Evolutionary conservation across 1,139 yeast species (phyloP).

Genomic region (Meyerozyma elateridarum): DNA sequence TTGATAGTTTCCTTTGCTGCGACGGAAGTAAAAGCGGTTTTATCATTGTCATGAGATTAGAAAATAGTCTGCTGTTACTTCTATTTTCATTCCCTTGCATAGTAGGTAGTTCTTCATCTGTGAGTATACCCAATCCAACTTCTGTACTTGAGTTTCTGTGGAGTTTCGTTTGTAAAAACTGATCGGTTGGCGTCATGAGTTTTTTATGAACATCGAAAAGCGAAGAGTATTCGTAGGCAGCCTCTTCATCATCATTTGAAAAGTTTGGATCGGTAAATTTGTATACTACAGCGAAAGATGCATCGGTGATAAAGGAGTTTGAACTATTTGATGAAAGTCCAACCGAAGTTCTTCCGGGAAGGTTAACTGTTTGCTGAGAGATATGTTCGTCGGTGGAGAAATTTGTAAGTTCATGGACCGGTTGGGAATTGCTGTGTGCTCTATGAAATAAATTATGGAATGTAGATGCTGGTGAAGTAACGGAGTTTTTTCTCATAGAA

Average conservation of each 20-base stretch:
- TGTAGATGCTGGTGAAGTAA: slow-evolving; percentile 33
- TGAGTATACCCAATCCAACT: slow-evolving; percentile 21
- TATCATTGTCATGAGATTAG: slow-evolving; percentile 17
- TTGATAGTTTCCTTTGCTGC: slow-evolving; percentile 15
- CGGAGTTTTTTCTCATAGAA: slow-evolving; percentile 21
- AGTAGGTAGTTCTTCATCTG: slow-evolving; percentile 10
- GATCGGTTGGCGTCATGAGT: slow-evolving; percentile 38
- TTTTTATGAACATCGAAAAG: slow-evolving; percentile 33
- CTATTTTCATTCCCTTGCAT: slow-evolving; percentile 11
- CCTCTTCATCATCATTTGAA: slow-evolving; percentile 20
- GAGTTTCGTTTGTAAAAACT: slow-evolving; percentile 26
- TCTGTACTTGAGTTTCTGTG: slow-evolving; percentile 17
- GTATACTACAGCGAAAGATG: slow-evolving; percentile 29
- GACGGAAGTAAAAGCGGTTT: slow-evolving; percentile 24
- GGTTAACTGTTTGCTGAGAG: slow-evolving; percentile 12
- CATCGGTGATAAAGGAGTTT: slow-evolving; percentile 35
- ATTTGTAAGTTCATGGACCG: slow-evolving; percentile 4
- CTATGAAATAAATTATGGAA: slow-evolving; percentile 36
- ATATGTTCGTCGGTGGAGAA: slow-evolving; percentile 12
- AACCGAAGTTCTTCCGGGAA: slow-evolving; percentile 22
- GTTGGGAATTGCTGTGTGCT: slow-evolving; percentile 17
- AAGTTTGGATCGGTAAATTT: slow-evolving; percentile 38
- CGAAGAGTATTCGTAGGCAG: slow-evolving; percentile 20
- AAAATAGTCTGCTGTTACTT: slow-evolving; percentile 22
- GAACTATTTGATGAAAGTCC: slow-evolving; percentile 39